Base-by-base conservation (phyloP, 805 yeast genomes). In the Myxozyma neotropica region DNA sequence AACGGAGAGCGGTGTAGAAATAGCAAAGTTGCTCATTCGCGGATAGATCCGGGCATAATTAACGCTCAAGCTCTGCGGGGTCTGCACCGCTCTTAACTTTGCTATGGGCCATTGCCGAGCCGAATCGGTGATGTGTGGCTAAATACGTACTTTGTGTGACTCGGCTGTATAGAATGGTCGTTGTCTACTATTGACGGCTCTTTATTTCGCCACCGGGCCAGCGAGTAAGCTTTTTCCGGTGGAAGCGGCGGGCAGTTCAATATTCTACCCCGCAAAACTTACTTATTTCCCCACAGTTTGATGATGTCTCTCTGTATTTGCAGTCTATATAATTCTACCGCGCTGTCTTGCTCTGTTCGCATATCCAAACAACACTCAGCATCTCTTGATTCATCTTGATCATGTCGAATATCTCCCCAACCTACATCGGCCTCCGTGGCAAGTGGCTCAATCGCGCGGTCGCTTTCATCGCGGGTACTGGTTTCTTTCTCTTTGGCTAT, bases 401-500 rank as follows among this genome's bases (percentile, higher is more conserved):
- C 43, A 42, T 42, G 33, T 10, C 33, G 45, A 23, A 27, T n/a
- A 42, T 19, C 29, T 24, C 45, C n/a, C 48, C 48, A 23, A 26
- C n/a, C 8, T 44, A 35, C 38, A 48, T 36, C 43, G 88, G 89
- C 21, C 72, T 84, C 8, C 70, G 72, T 42, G 92, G 92, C 59
- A 78, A 80, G 65, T 72, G 75, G 29, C 80, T 83, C 45, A 76
- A 83, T 62, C 68, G 71, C 27, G 69, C 78, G 17, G 75, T 83
- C 53, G 81, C 92, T 5, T 76, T 81, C 52, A 78, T 83, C 45
- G 87, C 92, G 52, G 83, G 84, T 53, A 72, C 80, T 38, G 90
- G 88, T 1, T 86, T 86, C 72, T 78, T 83, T 7, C 78, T 87
- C 54, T 87, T 87, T 68, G 93, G 93, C 29, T 87, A 86, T 68